phyloP scores from a whole-genome alignment of 2,329 filamentous ascomycete genomes.

The Chaetoscypha palmicola region DNA sequence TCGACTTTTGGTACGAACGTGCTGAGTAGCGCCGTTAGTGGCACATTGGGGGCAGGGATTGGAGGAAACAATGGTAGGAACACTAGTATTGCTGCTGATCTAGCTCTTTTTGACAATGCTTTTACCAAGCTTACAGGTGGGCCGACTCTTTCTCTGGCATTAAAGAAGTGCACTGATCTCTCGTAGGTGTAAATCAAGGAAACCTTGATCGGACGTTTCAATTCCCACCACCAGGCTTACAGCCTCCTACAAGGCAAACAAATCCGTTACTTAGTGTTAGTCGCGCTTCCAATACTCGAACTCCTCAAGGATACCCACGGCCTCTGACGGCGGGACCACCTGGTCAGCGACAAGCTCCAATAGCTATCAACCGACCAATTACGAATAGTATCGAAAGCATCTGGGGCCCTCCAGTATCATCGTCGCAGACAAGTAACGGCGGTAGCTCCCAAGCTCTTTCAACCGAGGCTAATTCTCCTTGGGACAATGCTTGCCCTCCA shows the following conservation, averaged over 20 bases:
- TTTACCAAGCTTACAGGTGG: constrained; percentile 1
- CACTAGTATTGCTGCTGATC: background rate
- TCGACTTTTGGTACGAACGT: background rate
- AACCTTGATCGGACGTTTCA: constrained; percentile 20
- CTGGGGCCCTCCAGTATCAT: constrained; percentile 4
- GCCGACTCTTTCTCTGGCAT: background rate
- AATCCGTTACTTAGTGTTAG: constrained; percentile 20
- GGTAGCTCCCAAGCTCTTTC: background rate
- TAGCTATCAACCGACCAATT: constrained; percentile 7
- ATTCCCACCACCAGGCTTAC: constrained; percentile 23
- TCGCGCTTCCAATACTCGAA: constrained; percentile 1
- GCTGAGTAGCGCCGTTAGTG: background rate
- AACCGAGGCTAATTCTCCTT: constrained; percentile 1
- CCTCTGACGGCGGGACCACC: constrained; percentile 32
- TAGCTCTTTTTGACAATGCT: constrained; percentile 3
- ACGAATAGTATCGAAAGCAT: constrained; percentile 7
- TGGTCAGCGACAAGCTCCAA: constrained; percentile 24
- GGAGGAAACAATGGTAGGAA: background rate
- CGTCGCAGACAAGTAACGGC: background rate
- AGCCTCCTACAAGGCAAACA: constrained; percentile 6
- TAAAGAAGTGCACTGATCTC: background rate
- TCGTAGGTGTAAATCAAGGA: constrained; percentile 3
- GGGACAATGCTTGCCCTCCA: constrained; percentile 5
- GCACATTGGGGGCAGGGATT: background rate
- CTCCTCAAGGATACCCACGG: constrained; percentile 25